Base-by-base conservation (phyloP, 257 asterid genomes). In the Solanum pennellii region DNA sequence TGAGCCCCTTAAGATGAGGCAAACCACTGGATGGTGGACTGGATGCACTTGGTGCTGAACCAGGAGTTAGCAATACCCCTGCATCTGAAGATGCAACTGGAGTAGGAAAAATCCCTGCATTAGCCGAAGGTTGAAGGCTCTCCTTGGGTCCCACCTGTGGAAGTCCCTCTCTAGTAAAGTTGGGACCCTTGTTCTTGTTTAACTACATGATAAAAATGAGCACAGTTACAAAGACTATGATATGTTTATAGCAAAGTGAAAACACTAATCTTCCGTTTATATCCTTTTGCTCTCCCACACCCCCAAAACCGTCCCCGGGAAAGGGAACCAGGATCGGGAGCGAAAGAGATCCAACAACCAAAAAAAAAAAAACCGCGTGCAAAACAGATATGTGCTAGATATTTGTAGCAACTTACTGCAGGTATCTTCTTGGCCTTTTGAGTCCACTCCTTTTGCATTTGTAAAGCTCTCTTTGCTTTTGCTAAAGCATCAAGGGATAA, bases 401-500 rank as follows among this genome's bases (percentile, higher is more conserved):
- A 37, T 74, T 37, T 37, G 82, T 21, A 88, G 86, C 62, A 85
- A 91, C 99, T 94, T 89, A 97, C 99, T 65, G 87, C 42, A 76
- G 95, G 92, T 75, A 95, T 93, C 93, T 93, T 97, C 94, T 93
- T 95, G 92, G 93, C 88, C 95, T 91, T 95, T 88, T 92, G 97
- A n/a, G 91, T 89, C 85, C 95, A 93, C 90, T 96, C 98, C 93
- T 94, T 94, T 90, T 91, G 95, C 98, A 83, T 94, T 93, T 94
- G 97, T 86, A 97, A 89, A 87, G 98, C 92, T 91, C 87, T 92
- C 93, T 92, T 95, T 74, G 98, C 98, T 92, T 97, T 97, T 83
- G 98, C 93, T 93, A 97, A 90, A 91, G 92, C 95, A 91, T 92
- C 99, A 92, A 92, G 95, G 90, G 99, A 94, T 77, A 93, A 93